phyloP scores from a whole-genome alignment of 2,329 filamentous ascomycete genomes.

The Ilyonectria sp. region DNA sequence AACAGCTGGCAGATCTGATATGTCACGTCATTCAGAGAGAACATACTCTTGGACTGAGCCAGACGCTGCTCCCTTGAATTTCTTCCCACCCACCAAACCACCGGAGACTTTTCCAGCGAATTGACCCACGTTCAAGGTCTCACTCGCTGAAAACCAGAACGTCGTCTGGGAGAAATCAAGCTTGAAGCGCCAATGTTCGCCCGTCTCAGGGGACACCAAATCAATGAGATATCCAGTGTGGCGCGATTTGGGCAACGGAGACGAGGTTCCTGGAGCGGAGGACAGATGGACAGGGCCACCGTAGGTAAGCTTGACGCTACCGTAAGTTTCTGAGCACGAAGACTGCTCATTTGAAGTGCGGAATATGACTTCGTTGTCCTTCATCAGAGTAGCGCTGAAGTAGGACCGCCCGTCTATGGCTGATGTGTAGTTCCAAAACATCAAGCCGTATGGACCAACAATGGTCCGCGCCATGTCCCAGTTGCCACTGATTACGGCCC shows the following conservation, averaged over 20 bases:
- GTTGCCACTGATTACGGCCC: slow-evolving; percentile 31
- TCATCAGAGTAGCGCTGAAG: slow-evolving; percentile 22
- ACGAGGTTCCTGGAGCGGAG: slow-evolving; percentile 15
- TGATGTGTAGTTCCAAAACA: slow-evolving; percentile 33
- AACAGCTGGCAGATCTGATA: background rate
- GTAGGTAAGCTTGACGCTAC: slow-evolving; percentile 8
- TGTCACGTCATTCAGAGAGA: background rate
- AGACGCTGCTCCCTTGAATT: slow-evolving; percentile 9
- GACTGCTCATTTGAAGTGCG: slow-evolving; percentile 7
- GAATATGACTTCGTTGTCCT: slow-evolving; percentile 16
- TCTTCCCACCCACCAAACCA: background rate
- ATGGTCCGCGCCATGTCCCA: slow-evolving; percentile 33
- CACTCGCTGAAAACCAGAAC: slow-evolving; percentile 27
- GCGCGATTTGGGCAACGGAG: slow-evolving; percentile 19
- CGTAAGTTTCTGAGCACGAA: slow-evolving; percentile 6
- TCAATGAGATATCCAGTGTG: slow-evolving; percentile 26
- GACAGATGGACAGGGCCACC: slow-evolving; percentile 12
- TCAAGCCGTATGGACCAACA: slow-evolving; percentile 34
- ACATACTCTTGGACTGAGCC: slow-evolving; percentile 17
- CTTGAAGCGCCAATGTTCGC: slow-evolving; percentile 20
- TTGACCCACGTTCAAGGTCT: slow-evolving; percentile 23
- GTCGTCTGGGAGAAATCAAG: slow-evolving; percentile 28
- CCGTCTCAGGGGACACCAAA: slow-evolving; percentile 20
- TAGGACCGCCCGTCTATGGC: slow-evolving; percentile 24
- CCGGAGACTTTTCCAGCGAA: slow-evolving; percentile 19